These are phyloP conservation scores for Leccinum pachyderme DNA, from an alignment of 1,284 basidiomycete genomes.

Conservation along the genomic window DNA sequence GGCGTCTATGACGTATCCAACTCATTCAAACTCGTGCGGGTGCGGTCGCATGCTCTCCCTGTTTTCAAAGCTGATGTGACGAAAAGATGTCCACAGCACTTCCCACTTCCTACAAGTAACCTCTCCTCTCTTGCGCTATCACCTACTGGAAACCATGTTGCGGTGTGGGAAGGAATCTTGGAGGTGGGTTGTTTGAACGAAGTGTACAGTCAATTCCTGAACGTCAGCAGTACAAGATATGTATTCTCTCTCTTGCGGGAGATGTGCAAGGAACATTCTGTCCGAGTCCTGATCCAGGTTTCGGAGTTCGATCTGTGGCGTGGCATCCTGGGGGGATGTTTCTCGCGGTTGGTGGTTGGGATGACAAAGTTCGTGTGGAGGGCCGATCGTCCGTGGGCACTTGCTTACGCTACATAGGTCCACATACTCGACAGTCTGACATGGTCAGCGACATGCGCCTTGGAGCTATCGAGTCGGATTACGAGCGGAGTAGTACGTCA, in stretches of 20 bases:
- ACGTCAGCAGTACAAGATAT: conserved; percentile 69
- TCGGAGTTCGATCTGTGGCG: conserved; percentile 70
- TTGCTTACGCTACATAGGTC: conserved; percentile 45
- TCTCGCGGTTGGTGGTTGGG: conserved; percentile 78
- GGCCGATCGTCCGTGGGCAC: background rate
- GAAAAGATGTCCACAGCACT: conserved; percentile 56
- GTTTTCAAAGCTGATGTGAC: conserved; percentile 15
- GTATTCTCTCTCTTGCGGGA: conserved; percentile 74
- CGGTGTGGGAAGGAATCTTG: conserved; percentile 79
- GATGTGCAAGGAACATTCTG: conserved; percentile 66
- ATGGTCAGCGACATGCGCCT: conserved; percentile 68
- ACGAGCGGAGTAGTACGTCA: conserved; percentile 54
- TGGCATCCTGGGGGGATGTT: conserved; percentile 86
- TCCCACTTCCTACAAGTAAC: conserved; percentile 74
- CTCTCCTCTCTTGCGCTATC: conserved; percentile 77
- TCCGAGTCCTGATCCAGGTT: conserved; percentile 71
- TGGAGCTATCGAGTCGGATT: conserved; percentile 60
- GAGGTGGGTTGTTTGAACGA: conserved; percentile 50
- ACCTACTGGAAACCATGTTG: conserved; percentile 77
- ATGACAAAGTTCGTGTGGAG: conserved; percentile 63
- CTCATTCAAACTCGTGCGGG: conserved; percentile 71
- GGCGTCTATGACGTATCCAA: conserved; percentile 78
- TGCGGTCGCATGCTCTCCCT: conserved; percentile 38
- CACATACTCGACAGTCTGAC: conserved; percentile 76
- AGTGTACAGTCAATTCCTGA: background rate